Evolutionary conservation across 192 early-diverging fungal species (phyloP).

Genomic region (Gaertneriomyces sp.): DNA sequence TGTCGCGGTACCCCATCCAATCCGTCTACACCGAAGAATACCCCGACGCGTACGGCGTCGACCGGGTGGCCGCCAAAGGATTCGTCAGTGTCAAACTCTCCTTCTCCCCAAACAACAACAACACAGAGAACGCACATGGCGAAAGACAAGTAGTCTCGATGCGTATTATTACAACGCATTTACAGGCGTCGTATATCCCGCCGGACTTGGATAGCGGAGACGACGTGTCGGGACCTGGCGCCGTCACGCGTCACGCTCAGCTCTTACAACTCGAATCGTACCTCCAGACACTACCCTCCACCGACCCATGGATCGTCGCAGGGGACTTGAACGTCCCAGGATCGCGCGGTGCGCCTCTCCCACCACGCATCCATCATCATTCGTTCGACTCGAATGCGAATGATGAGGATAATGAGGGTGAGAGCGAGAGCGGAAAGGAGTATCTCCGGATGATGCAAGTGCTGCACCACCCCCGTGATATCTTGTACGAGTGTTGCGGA

Average conservation of each 20-base stretch:
- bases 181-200: conserved; percentile 28
- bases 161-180: conserved; percentile 22
- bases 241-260: conserved; percentile 11
- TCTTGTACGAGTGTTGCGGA: background rate
- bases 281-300: background rate
- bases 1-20: conserved; percentile 23
- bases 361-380: too few relatives aligned
- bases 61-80: background rate
- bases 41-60: conserved; percentile 4
- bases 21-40: conserved; percentile 12
- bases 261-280: conserved; percentile 11
- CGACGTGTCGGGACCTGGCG: conserved; percentile 7
- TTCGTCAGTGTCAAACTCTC: background rate
- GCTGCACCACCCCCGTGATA: background rate
- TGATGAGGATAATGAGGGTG: background rate
- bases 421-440: background rate
- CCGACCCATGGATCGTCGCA: conserved; percentile 21
- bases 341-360: background rate
- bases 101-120: conserved; percentile 13
- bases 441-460: conserved; percentile 22
- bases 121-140: background rate
- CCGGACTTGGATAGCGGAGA: conserved; percentile 16
- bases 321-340: conserved; percentile 28
- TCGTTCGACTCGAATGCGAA: conserved; percentile 24
- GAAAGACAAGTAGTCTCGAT: background rate